Evolutionary conservation across 1,139 yeast species (phyloP).

Genomic region (Magnusiomyces ingens): DNA sequence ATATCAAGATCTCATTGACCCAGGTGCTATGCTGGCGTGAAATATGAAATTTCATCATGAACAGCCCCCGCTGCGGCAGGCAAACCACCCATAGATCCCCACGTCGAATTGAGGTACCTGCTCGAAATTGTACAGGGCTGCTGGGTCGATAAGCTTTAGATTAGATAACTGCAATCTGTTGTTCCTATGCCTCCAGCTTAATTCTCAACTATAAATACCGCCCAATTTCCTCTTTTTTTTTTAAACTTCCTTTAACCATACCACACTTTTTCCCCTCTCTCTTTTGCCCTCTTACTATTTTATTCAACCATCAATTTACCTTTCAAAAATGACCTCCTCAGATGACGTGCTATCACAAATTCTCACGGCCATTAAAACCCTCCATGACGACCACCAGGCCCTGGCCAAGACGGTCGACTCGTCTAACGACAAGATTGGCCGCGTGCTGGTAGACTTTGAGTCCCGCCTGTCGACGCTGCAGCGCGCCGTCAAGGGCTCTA

Average conservation of each 20-base stretch:
- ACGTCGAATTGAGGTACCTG: no score
- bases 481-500: constrained; percentile 8
- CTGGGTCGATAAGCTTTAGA: no score
- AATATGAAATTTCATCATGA: no score
- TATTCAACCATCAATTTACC: neutral
- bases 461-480: constrained; percentile 11
- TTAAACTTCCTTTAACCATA: neutral
- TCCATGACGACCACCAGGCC: constrained; percentile 14
- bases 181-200: neutral
- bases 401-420: constrained; percentile 17
- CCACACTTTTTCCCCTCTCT: neutral
- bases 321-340: constrained; percentile 1
- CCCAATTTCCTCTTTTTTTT: neutral
- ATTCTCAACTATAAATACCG: neutral
- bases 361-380: constrained; percentile 10
- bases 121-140: no score
- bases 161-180: no score
- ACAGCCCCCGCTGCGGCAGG: no score
- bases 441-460: constrained; percentile 11
- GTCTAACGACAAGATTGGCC: constrained; percentile 15
- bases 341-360: constrained; percentile 12
- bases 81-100: no score
- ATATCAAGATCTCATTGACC: no score
- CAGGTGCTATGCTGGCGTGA: no score
- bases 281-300: neutral